Base-by-base conservation (phyloP, 2,329 filamentous ascomycete genomes). In the Ascocoryne sarcoides region DNA sequence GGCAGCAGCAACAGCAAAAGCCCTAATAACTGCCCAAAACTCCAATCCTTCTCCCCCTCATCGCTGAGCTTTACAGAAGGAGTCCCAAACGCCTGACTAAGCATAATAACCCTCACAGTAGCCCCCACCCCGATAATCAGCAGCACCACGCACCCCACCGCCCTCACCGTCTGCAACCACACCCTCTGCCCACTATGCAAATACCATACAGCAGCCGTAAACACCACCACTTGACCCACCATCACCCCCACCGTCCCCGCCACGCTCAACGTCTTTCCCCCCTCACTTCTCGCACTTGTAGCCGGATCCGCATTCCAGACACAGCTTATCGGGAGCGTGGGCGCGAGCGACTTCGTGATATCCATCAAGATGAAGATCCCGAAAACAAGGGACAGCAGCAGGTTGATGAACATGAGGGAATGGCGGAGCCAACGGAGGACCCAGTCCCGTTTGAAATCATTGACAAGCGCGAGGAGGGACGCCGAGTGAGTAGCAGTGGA, bases 361-460 rank as follows among this genome's bases (percentile, higher is more conserved):
- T 95, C 55, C 89, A 96, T 61, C 87, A 98, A 67, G 88, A 96
- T 55, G 89, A 98, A 69, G 86, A 98, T 71, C 93, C 96, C 55
- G 71, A 88, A 37, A 94, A 95, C 58, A 37, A 70, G 71, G 4
- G 71, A 75, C 10, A 83, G 66, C 1, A 66, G 67, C 45, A 82
- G 62, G 59, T 81, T 83, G 45, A 75, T 66, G 44, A 82, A 69
- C 76, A 83, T 83, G 49, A 82, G 68, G 16, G 73, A 62, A 55
- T 82, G 76, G 16, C 79, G 67, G 50, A 83, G 61, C 77, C 77
- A 82, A 33, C 77, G 66, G 36, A 83, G 62, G 0, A 83, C 74
- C 73, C 75, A 77, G 59, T 83, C 78, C 20, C 78, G 63, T 48
- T 74, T 75, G 62, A 80, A 81, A 53, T 82, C 77, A 53, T 73